A percentile compares a stretch with the other conserved stretches of the same genome.
Evolutionary conservation across 257 asterid genomes (phyloP).

Genomic region (Nicotiana benthamiana): DNA sequence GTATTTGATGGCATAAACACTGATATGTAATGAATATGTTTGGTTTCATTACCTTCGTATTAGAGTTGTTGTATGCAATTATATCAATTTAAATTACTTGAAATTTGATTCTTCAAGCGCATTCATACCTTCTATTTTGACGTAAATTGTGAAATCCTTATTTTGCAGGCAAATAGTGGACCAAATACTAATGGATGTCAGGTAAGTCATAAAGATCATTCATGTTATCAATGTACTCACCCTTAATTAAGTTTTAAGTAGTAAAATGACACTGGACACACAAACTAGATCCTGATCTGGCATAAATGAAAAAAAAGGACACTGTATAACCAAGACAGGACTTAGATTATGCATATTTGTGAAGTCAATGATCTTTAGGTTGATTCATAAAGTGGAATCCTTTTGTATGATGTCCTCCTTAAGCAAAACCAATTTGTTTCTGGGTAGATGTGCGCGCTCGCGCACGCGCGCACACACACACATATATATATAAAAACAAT

Average conservation of each 20-base stretch:
- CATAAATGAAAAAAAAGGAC: not conserved
- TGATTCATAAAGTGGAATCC: not conserved
- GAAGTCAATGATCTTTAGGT: not conserved
- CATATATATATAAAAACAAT: too few species aligned
- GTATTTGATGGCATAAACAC: not conserved
- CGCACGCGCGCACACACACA: not conserved
- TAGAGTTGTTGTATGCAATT: not conserved
- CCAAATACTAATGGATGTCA: constrained; percentile 84
- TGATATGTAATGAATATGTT: not conserved
- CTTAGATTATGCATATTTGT: not conserved
- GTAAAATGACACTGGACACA: not conserved
- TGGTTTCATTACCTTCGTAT: not conserved
- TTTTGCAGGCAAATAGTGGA: constrained; percentile 91
- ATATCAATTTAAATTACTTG: not conserved
- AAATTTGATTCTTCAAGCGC: not conserved
- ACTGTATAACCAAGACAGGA: not conserved
- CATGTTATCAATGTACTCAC: not conserved
- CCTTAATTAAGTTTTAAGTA: not conserved
- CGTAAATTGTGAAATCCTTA: not conserved
- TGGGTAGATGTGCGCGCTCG: not conserved
- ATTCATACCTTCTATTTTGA: not conserved
- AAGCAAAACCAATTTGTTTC: not conserved
- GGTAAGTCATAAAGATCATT: constrained; percentile 36
- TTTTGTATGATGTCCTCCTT: not conserved
- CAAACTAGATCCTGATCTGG: not conserved